Evolutionary conservation across 768 basidiomycete genomes (phyloP), one percentile per base, ranked within the genome.

Genomic region (Termitomyces sp.): DNA sequence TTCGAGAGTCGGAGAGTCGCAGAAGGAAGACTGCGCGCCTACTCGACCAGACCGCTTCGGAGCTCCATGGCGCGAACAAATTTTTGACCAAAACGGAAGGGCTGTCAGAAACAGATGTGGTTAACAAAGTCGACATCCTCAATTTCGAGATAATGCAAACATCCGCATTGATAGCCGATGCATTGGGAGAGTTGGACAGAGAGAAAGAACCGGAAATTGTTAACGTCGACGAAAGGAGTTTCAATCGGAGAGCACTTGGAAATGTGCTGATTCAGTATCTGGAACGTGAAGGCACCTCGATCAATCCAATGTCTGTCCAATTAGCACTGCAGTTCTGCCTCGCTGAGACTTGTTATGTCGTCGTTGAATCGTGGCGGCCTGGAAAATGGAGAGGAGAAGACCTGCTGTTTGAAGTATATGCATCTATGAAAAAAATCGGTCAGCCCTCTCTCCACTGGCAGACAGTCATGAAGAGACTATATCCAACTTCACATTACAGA

Each of bases 21-120:
- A 63, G 67, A 41, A 41, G 37, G 8, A 56, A 65, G 36, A 65
- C 65, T 31, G 58, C 63, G 4, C 61, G 59, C 4, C 34, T 70
- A 8, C 54, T 73, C 16, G 66, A 71, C n/a, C 69, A 67, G 27
- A 66, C 70, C 20, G 76, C 70, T 6, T 67, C 67, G 6, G 80
- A 82, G 60, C 61, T 81, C 7, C 73, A 72, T n/a, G 73, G 70
- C 0, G 75, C 75, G 0, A 77, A 79, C 53, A 66, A 70, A 9
- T 82, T 77, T 64, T 66, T 81, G 66, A 75, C 74, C 1, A 79
- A 74, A 39, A 69, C 74, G 18, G 81, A 83, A 54, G 61, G 63
- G 0, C 69, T 77, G 57, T 78, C 81, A 0, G 78, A 75, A 1
- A 73, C 75, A 0, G 81, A 83, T 11, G 73, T 81, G 52, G 61